A percentile compares a stretch with the other conserved stretches of the same genome.
These are phyloP conservation scores for Aphanomyces cochlioides DNA, from an alignment of 352 stramenopile genomes.

Conservation along the genomic window DNA sequence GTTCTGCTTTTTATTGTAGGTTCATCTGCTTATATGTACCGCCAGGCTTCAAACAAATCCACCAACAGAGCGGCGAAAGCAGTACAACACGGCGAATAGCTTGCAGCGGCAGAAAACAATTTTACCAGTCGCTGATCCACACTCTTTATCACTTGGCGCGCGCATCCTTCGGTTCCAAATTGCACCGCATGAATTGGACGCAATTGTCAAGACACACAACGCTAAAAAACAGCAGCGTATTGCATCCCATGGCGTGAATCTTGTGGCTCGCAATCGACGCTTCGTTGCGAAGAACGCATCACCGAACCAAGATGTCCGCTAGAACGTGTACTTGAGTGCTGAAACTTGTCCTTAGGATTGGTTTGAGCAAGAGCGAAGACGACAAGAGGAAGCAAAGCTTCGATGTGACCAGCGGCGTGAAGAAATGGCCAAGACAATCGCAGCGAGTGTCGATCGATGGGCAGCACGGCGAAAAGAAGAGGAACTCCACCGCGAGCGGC, in stretches of 20 bases:
- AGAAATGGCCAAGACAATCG: background rate
- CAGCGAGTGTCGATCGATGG: slow-evolving; percentile 21
- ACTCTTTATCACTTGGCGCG: slow-evolving; percentile 3
- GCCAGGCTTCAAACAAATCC: background rate
- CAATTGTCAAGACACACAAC: background rate
- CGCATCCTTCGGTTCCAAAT: slow-evolving; percentile 25
- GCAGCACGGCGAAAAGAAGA: slow-evolving; percentile 13
- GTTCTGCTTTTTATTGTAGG: background rate
- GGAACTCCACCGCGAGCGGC: background rate
- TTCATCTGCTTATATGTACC: no score
- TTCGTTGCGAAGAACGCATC: background rate
- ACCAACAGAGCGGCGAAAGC: background rate
- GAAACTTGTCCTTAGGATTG: background rate
- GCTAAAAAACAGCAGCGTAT: slow-evolving; percentile 7
- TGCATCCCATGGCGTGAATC: background rate
- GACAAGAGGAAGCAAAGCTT: background rate
- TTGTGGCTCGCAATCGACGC: slow-evolving; percentile 17
- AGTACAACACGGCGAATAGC: slow-evolving; percentile 21
- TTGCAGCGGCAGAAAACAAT: background rate
- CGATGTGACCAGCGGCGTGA: slow-evolving; percentile 1
- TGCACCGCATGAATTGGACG: slow-evolving; percentile 14
- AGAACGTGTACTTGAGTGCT: background rate
- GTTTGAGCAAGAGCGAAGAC: background rate
- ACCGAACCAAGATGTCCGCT: background rate
- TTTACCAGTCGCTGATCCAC: slow-evolving; percentile 1